Percentiles rank a stretch among this genome's conserved stretches.
These are phyloP conservation scores for Mycothermus thermophilus DNA, from an alignment of 495 filamentous ascomycete species.

Conservation along the genomic window DNA sequence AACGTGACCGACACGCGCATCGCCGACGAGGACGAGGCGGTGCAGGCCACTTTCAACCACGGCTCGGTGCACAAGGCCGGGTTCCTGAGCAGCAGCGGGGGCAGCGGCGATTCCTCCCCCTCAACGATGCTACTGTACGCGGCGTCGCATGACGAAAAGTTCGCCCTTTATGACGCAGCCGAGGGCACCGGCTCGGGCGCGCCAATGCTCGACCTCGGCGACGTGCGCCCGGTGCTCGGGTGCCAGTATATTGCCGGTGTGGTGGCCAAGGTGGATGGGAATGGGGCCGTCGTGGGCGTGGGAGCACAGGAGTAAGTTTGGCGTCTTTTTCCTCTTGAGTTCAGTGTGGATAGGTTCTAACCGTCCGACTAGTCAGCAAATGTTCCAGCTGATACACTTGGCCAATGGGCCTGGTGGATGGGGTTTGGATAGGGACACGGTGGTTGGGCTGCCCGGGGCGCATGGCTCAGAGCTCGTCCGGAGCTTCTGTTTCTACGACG, in stretches of 20 bases:
- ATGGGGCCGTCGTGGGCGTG: constrained; percentile 44
- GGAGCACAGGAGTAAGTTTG: constrained; percentile 44
- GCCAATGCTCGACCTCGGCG: constrained; percentile 52
- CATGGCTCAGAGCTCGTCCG: constrained; percentile 79
- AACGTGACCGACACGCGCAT: constrained; percentile 69
- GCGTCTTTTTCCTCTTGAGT: constrained; percentile 4
- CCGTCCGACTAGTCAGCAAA: constrained; percentile 31
- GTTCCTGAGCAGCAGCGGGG: constrained; percentile 53
- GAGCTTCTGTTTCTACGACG: constrained; percentile 58
- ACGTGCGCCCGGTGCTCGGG: constrained; percentile 53
- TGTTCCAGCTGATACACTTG: constrained; percentile 55
- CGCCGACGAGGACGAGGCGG: constrained; percentile 70
- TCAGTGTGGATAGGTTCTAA: neutral
- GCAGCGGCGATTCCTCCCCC: too few species aligned
- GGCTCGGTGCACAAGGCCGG: constrained; percentile 74
- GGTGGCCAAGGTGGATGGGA: constrained; percentile 38
- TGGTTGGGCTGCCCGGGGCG: constrained; percentile 54
- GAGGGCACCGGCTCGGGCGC: constrained; percentile 41
- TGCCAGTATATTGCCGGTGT: constrained; percentile 80
- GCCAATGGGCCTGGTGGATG: constrained; percentile 41
- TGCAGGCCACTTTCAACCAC: constrained; percentile 80
- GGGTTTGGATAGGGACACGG: constrained; percentile 44
- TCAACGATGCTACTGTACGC: too few species aligned
- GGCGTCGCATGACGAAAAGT: constrained; percentile 65
- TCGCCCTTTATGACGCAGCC: constrained; percentile 58